phyloP scores from a whole-genome alignment of 2,329 filamentous ascomycete species.

The Aspergillus ruber region DNA sequence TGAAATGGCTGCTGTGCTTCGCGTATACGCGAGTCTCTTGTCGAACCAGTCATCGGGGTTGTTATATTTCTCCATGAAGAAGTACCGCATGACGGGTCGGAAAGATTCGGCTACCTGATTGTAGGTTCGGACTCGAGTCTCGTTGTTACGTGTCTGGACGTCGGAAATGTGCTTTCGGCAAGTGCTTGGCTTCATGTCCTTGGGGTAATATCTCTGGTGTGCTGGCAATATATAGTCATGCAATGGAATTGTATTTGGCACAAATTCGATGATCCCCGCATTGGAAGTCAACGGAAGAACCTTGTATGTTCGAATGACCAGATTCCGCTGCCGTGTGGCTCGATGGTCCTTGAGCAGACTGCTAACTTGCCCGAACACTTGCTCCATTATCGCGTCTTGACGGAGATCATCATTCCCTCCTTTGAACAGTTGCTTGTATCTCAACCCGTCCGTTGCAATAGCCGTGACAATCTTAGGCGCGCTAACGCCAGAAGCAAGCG shows the following conservation, averaged over 20 bases:
- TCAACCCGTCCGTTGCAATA: slow-evolving; percentile 66
- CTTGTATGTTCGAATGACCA: slow-evolving; percentile 94
- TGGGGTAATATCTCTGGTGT: slow-evolving; percentile 78
- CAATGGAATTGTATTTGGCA: slow-evolving; percentile 83
- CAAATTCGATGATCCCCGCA: slow-evolving; percentile 94
- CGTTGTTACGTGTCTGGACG: slow-evolving; percentile 63
- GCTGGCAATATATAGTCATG: slow-evolving; percentile 90
- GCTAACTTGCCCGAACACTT: slow-evolving; percentile 95
- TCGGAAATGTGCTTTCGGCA: slow-evolving; percentile 75
- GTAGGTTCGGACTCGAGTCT: slow-evolving; percentile 67
- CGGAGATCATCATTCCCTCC: slow-evolving; percentile 92
- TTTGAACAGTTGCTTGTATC: slow-evolving; percentile 88
- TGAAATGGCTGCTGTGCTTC: slow-evolving; percentile 88
- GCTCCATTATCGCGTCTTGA: slow-evolving; percentile 98
- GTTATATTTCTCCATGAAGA: slow-evolving; percentile 90
- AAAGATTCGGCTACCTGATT: slow-evolving; percentile 73
- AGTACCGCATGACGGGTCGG: slow-evolving; percentile 89
- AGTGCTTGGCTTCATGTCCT: slow-evolving; percentile 66
- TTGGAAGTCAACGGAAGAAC: slow-evolving; percentile 80
- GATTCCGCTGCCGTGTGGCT: slow-evolving; percentile 75
- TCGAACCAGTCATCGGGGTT: slow-evolving; percentile 96
- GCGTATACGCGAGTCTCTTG: slow-evolving; percentile 80
- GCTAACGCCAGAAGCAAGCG: slow-evolving; percentile 83
- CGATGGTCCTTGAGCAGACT: slow-evolving; percentile 80
- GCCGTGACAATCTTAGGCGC: slow-evolving; percentile 89